Evolutionary conservation across 495 filamentous ascomycete species (phyloP), one percentile per base, ranked within the genome.

Genomic region (Penicillium salamii): DNA sequence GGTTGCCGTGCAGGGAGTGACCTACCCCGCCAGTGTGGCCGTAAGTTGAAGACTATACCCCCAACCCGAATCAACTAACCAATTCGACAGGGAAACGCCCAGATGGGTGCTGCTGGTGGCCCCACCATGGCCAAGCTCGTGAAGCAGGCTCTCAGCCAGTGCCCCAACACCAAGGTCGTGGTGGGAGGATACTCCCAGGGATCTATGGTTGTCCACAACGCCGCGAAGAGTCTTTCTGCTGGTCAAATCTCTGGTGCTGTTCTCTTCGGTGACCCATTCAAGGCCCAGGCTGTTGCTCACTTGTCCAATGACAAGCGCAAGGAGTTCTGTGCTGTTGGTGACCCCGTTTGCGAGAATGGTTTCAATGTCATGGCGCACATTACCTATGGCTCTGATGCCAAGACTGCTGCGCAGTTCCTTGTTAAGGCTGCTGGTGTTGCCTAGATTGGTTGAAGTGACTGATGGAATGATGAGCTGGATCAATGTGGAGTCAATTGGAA

Each of bases 141-240:
- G 21, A 62, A 69, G 26, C 60, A 71, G 8, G 74, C 76, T 2
- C 62, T 77, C 7, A 54, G 50, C n/a, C 59, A 71, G 20, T 87
- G 82, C 53, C 81, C 83, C 1, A 67, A 74, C 31, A 84, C 81
- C 39, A 80, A 83, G 61, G 70, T 86, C 46, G 75, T 84, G n/a
- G 61, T 80, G 8, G 71, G 74, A 6, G 83, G 82, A 23, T 87
- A 85, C 57, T 81, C 78, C 1, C 81, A 84, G 54, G 79, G 75
- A 13, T 69, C 69, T 1, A 73, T 77, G 69, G 62, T 79, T 12
- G 71, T 76, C 2, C 80, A 80, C 64, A 75, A 76, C 42, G 77
- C 77, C 3, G 69, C 70, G 11, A 62, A 35, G 29, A 58, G 62
- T 37, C 58, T 78, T 11, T 55, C 55, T 23, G 50, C 69, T 0